Evolutionary conservation across 2,329 filamentous ascomycete genomes (phyloP).

Genomic region (Ophiosphaerella korrae): DNA sequence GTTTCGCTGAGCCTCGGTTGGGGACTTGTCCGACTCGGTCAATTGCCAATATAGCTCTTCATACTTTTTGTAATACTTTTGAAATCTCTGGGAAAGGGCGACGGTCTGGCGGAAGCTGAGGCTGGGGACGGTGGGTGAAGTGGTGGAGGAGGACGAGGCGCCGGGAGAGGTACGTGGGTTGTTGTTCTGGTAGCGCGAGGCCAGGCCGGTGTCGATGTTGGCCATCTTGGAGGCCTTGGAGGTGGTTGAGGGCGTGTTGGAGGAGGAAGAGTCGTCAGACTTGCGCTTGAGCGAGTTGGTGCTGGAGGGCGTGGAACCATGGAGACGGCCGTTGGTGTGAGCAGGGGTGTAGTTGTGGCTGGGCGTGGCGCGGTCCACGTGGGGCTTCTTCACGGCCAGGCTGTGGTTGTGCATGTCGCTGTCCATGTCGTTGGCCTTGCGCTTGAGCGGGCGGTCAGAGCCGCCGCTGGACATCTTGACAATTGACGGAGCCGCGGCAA

Average conservation of each 20-base stretch:
- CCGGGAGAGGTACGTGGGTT: slow-evolving; percentile 40
- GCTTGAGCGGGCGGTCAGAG: slow-evolving; percentile 44
- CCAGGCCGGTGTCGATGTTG: slow-evolving; percentile 41
- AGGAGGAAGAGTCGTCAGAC: slow-evolving; percentile 45
- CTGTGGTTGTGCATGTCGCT: slow-evolving; percentile 45
- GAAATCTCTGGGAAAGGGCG: slow-evolving; percentile 58
- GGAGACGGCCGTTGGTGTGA: slow-evolving; percentile 33
- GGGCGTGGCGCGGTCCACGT: slow-evolving; percentile 33
- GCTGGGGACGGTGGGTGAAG: slow-evolving; percentile 39
- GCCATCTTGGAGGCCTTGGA: slow-evolving; percentile 42
- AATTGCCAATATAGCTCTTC: slow-evolving; percentile 59
- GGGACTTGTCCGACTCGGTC: slow-evolving; percentile 48
- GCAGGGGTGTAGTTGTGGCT: slow-evolving; percentile 31
- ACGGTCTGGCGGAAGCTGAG: slow-evolving; percentile 53
- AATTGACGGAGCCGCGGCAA: slow-evolving; percentile 41
- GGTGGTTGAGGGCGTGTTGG: slow-evolving; percentile 31
- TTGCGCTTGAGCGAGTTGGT: slow-evolving; percentile 52
- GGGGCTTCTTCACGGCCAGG: slow-evolving; percentile 40
- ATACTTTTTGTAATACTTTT: slow-evolving; percentile 64
- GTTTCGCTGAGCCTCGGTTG: slow-evolving; percentile 56
- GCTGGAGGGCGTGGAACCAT: slow-evolving; percentile 36
- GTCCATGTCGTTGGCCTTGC: slow-evolving; percentile 50
- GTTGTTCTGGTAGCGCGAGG: slow-evolving; percentile 43
- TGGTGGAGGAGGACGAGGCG: slow-evolving; percentile 42
- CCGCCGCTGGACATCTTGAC: slow-evolving; percentile 39